Percentiles rank a stretch among this genome's conserved stretches.
Evolutionary conservation across 2,329 filamentous ascomycete species (phyloP).

Genomic region (Fusarium burgessii): DNA sequence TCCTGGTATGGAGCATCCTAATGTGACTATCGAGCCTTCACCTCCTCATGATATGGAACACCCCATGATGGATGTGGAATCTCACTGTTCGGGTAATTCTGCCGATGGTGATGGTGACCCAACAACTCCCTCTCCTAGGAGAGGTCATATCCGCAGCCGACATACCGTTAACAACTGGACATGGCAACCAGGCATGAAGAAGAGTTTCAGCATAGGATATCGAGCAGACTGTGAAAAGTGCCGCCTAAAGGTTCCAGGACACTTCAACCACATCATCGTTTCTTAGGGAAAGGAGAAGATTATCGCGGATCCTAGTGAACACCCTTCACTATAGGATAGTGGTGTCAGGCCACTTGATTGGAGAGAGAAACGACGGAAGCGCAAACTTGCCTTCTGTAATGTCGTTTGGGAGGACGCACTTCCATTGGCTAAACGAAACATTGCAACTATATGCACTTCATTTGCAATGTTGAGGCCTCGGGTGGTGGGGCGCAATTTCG

Average conservation of each 20-base stretch:
- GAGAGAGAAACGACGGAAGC: conserved; percentile 26
- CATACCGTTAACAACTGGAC: conserved; percentile 73
- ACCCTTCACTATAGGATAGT: conserved; percentile 43
- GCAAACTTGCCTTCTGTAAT: neutral
- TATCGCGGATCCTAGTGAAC: conserved; percentile 44
- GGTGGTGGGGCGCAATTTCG: neutral
- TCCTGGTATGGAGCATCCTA: conserved; percentile 41
- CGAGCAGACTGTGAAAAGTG: conserved; percentile 84
- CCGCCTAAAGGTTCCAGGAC: conserved; percentile 77
- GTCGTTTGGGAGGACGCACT: too few species aligned
- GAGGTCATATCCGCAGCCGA: conserved; percentile 68
- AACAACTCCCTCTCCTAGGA: conserved; percentile 61
- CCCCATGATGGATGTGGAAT: conserved; percentile 54
- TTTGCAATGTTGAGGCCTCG: neutral
- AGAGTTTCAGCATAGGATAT: conserved; percentile 82
- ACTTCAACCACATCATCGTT: conserved; percentile 83
- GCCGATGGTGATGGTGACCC: conserved; percentile 53
- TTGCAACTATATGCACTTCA: neutral
- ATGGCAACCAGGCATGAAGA: conserved; percentile 72
- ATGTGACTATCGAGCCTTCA: conserved; percentile 38
- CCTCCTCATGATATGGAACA: conserved; percentile 55
- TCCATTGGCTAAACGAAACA: neutral
- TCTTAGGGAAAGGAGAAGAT: conserved; percentile 59
- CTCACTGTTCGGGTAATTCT: conserved; percentile 39
- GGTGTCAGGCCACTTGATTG: conserved; percentile 45